Evolutionary conservation across 257 asterid species (phyloP).

Genomic region (Gentiana straminea): DNA sequence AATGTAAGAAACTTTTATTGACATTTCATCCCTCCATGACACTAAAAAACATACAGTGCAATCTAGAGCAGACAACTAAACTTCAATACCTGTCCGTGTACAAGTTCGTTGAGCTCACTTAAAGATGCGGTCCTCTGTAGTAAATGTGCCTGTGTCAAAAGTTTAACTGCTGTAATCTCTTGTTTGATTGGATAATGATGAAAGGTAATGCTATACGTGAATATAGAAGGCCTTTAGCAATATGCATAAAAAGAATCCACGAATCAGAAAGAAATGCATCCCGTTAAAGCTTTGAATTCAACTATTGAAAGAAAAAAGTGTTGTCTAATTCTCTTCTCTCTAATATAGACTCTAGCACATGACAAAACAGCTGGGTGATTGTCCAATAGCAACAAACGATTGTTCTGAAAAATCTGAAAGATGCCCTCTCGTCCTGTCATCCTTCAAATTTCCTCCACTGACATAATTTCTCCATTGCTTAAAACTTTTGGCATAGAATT

Average conservation of each 20-base stretch:
- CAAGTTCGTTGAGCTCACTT: conserved; percentile 75
- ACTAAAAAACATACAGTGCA: conserved; percentile 8
- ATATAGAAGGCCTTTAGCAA: background rate
- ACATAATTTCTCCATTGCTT: too few relatives aligned
- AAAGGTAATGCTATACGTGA: background rate
- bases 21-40: conserved; percentile 6
- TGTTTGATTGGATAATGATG: background rate
- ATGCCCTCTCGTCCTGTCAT: too few relatives aligned
- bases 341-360: too few relatives aligned
- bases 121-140: conserved; percentile 81
- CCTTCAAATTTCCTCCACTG: too few relatives aligned
- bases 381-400: too few relatives aligned
- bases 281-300: too few relatives aligned
- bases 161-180: background rate
- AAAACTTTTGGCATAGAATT: too few relatives aligned
- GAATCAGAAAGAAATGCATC: too few relatives aligned
- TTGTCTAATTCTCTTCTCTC: too few relatives aligned
- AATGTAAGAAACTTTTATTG: background rate
- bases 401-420: too few relatives aligned
- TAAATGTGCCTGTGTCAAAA: conserved; percentile 52
- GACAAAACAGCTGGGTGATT: too few relatives aligned
- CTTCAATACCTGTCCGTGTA: conserved; percentile 78
- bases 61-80: background rate
- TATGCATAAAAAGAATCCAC: background rate
- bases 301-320: too few relatives aligned